Evolutionary conservation across 108 stramenopile species (phyloP), one percentile per base, ranked within the genome.

Genomic region (Cylindrotheca closterium): DNA sequence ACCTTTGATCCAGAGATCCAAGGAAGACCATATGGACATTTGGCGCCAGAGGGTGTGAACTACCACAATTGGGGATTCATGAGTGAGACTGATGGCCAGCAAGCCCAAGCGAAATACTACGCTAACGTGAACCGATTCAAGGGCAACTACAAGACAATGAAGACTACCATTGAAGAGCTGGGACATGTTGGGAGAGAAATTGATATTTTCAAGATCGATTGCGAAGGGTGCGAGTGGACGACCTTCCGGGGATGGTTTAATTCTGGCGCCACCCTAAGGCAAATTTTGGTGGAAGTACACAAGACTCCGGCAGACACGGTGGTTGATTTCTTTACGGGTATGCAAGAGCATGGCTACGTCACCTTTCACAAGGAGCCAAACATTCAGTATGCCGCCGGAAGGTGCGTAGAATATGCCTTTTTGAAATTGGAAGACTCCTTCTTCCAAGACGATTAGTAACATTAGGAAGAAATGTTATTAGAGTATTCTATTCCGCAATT

Each of bases 121-220:
- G 24, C 19, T 4, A 42, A 17, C 49, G 55, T 23, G 37, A 10
- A 1, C 25, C 51, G 12, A 21, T 1, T 22, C 4, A 22, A 26
- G 24, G 19, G 1, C 19, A 67, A 27, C 29, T 76, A 73, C 53
- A 75, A 82, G 30, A 82, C 74, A 8, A 28, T 78, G 3, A 19
- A 74, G 29, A 45, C 61, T 30, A 82, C 70, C 5, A 54, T 78
- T 0, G n/a, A 66, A 3, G 58, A 61, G 8, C 37, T 82, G 45
- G 68, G 69, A 7, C 81, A 78, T 25, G 32, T 47, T 21, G 60
- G 61, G 4, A 31, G 70, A 18, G 51, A 50, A n/a, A 79, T 79
- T 55, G 79, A 84, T 65, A 55, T 79, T 19, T 57, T 83, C 51
- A 83, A 80, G 55, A 78, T 80, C 31, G 79, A 80, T 66, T 80